Base-by-base conservation (phyloP, 306 rosid species). In the Pterocarpus macrocarpus region DNA sequence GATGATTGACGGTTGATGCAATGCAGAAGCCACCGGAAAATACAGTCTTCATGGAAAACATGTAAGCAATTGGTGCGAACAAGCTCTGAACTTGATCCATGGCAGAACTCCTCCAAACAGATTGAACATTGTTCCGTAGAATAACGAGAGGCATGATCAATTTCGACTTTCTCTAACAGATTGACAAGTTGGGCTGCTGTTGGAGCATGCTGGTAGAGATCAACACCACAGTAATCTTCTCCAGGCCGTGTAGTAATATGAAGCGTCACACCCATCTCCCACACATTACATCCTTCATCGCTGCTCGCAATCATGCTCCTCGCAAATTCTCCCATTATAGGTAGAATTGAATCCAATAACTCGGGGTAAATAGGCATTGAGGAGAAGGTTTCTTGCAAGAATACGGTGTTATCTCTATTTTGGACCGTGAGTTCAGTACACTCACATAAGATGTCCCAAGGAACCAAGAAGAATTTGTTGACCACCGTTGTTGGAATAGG, bases 51-150 rank as follows among this genome's bases (percentile, higher is more conserved):
- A 39, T 39, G 70, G 6, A 75, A 75, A 44, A 75, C 34, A 61
- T 44, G 70, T 41, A 8, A 43, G 59, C 80, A 75, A 22, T 32
- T 32, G 2, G 61, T 75, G 8, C n/a, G 6, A 44, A 75, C 13
- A 1, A 59, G 28, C 0, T 59, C 5, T 22, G 22, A 3, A 22
- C 61, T 14, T 61, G 47, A 32, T 32, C 33, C 80, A 8, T 44
- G 1, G 30, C 12, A 10, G n/a, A 61, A 75, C 32, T 75, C 71
- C 45, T 61, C 80, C 43, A 75, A 75, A 47, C 69, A 75, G 43
- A 75, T 75, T 15, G 61, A 5, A 33, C 80, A 63, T 13, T 7
- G n/a, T 11, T 73, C 41, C 5, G 14, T 1, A n/a, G 13, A 75
- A 59, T 8, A 8, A 62, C 2, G 0, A 61, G 7, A 8, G 4